A percentile compares a stretch with the other conserved stretches of the same genome.
These are phyloP conservation scores for Corylus avellana DNA, from an alignment of 306 rosid genomes.

Conservation along the genomic window DNA sequence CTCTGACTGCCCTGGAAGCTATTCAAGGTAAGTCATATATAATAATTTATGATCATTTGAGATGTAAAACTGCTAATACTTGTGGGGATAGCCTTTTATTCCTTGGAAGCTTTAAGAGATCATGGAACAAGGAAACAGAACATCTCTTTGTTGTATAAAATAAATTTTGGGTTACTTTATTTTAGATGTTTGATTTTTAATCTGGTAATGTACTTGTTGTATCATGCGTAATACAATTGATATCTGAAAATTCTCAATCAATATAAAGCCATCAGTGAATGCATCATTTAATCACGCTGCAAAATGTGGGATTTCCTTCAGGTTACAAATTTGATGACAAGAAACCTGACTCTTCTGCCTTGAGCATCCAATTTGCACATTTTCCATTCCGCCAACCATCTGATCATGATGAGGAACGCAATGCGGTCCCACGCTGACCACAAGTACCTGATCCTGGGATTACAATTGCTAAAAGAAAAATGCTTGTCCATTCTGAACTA, in stretches of 20 bases:
- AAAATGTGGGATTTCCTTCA: slow-evolving; percentile 38
- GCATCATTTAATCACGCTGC: slow-evolving; percentile 20
- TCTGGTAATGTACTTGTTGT: too few species aligned
- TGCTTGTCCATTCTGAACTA: slow-evolving; percentile 13
- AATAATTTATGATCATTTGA: not conserved
- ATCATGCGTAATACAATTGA: too few species aligned
- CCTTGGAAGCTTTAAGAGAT: not conserved
- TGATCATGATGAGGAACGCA: slow-evolving; percentile 36
- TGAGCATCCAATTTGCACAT: slow-evolving; percentile 75
- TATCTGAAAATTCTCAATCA: not conserved
- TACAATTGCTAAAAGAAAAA: slow-evolving; percentile 7
- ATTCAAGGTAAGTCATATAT: slow-evolving; percentile 38
- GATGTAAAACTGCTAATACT: not conserved
- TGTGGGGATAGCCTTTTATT: not conserved
- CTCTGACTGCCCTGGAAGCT: slow-evolving; percentile 73
- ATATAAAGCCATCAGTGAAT: slow-evolving; percentile 12
- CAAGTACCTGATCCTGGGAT: slow-evolving; percentile 19
- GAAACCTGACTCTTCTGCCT: slow-evolving; percentile 49
- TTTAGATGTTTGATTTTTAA: too few species aligned
- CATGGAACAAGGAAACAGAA: not conserved
- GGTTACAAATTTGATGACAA: slow-evolving; percentile 85
- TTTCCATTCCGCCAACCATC: slow-evolving; percentile 70
- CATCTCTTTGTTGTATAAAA: not conserved
- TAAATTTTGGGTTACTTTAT: too few species aligned
- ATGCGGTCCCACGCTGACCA: slow-evolving; percentile 25